Conservation (phyloP, 345 rosid species). For the Moricandia arvensis region DNA sequence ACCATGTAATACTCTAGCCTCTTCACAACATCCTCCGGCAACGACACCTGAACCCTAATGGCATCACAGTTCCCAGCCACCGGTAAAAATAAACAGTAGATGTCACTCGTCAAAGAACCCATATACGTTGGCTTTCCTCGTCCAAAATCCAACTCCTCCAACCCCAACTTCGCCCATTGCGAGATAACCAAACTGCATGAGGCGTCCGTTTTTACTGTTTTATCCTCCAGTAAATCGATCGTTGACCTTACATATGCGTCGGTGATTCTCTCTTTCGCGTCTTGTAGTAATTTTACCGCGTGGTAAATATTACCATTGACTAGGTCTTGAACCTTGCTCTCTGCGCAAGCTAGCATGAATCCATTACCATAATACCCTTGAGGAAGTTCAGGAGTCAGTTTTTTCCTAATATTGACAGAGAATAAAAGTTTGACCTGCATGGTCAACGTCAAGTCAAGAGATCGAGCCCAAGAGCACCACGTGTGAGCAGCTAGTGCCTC, state of each 20-base stretch:
- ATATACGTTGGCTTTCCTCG: conserved; percentile 70
- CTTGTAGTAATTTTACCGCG: conserved; percentile 58
- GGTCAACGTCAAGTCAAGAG: conserved; percentile 56
- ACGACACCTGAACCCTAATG: conserved; percentile 65
- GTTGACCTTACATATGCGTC: conserved; percentile 62
- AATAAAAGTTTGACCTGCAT: conserved; percentile 66
- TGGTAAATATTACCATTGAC: conserved; percentile 41
- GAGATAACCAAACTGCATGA: conserved; percentile 68
- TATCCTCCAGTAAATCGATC: conserved; percentile 76
- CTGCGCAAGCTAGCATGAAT: conserved; percentile 74
- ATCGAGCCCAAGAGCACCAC: conserved; percentile 85
- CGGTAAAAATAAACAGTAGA: conserved; percentile 90
- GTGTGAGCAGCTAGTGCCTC: conserved; percentile 92
- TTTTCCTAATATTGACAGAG: conserved; percentile 68
- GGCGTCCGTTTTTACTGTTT: conserved; percentile 58
- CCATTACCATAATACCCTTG: conserved; percentile 90
- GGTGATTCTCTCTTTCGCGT: conserved; percentile 60
- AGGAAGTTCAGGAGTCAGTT: conserved; percentile 54
- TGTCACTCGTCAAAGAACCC: conserved; percentile 87
- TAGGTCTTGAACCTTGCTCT: conserved; percentile 52
- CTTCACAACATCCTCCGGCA: conserved; percentile 66
- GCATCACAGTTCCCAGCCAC: conserved; percentile 55
- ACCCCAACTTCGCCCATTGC: conserved; percentile 84
- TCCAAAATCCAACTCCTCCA: conserved; percentile 89
- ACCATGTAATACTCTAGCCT: conserved; percentile 70